Evolutionary conservation across 306 rosid species (phyloP).

Genomic region (Prunus mongolica): DNA sequence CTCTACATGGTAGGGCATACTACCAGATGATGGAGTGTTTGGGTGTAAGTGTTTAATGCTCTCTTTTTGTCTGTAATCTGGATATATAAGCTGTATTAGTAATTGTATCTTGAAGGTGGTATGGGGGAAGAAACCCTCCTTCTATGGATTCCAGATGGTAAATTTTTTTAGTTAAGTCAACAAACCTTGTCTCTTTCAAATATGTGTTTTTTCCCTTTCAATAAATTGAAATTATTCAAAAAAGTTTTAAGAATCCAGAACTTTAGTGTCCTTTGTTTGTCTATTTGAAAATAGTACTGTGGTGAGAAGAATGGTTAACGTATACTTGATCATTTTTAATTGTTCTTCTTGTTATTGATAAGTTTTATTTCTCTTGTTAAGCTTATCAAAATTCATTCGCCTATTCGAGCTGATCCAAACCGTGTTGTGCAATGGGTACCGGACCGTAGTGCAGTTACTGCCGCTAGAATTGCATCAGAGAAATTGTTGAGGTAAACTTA

Average conservation of each 20-base stretch:
- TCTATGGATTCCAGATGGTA: background rate
- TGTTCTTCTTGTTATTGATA: slow-evolving; percentile 16
- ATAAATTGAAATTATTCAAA: background rate
- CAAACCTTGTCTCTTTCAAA: background rate
- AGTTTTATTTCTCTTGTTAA: slow-evolving; percentile 27
- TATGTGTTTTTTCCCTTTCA: background rate
- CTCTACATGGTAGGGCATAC: slow-evolving; percentile 95
- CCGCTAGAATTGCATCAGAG: slow-evolving; percentile 83
- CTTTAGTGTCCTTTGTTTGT: background rate
- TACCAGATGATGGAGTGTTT: slow-evolving; percentile 98
- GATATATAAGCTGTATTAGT: background rate
- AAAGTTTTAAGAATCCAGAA: background rate
- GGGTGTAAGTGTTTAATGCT: slow-evolving; percentile 64
- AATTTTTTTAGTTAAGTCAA: background rate
- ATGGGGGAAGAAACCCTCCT: background rate
- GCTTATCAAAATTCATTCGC: slow-evolving; percentile 97
- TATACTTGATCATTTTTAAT: background rate
- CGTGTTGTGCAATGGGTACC: slow-evolving; percentile 84
- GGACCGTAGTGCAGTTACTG: slow-evolving; percentile 44
- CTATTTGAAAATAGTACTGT: slow-evolving; percentile 4
- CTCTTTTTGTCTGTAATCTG: background rate
- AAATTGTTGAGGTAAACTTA: slow-evolving; percentile 59
- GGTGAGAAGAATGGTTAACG: slow-evolving; percentile 4
- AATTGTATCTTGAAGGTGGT: background rate
- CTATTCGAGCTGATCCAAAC: slow-evolving; percentile 87